Evolutionary conservation across 169 alveolate genomes (phyloP).

Genomic region (Plasmodium coatneyi): DNA sequence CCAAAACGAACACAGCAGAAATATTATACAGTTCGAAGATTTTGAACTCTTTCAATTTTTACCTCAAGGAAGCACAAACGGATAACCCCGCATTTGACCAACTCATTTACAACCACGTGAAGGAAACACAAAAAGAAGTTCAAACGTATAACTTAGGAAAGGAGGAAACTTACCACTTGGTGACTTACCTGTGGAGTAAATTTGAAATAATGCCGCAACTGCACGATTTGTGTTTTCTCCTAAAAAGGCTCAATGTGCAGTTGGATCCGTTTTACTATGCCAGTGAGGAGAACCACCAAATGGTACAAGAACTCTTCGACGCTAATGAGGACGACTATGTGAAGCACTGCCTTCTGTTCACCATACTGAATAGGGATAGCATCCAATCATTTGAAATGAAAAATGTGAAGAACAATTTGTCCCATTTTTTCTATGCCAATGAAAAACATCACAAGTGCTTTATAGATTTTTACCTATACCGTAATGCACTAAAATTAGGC

Average conservation of each 20-base stretch:
- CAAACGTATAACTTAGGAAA: slow-evolving; percentile 1
- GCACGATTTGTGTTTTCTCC: slow-evolving; percentile 21
- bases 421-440: slow-evolving; percentile 4
- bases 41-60: slow-evolving; percentile 31
- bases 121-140: not conserved
- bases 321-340: not conserved
- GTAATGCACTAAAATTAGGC: not conserved
- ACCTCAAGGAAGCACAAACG: slow-evolving; percentile 2
- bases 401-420: slow-evolving; percentile 25
- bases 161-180: not conserved
- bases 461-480: slow-evolving; percentile 9
- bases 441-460: not conserved
- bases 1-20: not conserved
- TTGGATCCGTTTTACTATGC: slow-evolving; percentile 18
- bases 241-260: not conserved
- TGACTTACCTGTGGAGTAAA: not conserved
- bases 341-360: not conserved
- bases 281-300: not conserved
- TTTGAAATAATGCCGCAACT: slow-evolving; percentile 8
- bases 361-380: not conserved
- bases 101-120: not conserved
- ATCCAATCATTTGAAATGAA: not conserved
- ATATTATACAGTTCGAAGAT: slow-evolving; percentile 9
- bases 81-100: not conserved
- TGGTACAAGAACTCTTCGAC: slow-evolving; percentile 4